phyloP scores from a whole-genome alignment of 371 early-diverging fungal genomes.

The Phascolomyces articulosus region DNA sequence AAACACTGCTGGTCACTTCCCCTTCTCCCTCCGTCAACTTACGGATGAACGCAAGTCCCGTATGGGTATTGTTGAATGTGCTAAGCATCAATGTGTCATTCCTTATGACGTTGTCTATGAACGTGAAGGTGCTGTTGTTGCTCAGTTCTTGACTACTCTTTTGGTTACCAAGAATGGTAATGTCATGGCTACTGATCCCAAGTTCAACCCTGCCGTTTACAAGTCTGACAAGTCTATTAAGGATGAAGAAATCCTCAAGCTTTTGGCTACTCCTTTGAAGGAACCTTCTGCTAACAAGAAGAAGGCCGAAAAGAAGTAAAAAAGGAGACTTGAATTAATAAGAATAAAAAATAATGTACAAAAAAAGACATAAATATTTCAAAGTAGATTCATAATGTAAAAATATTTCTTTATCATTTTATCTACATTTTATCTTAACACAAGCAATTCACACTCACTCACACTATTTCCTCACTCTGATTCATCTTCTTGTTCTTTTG shows the following conservation, averaged over 20 bases:
- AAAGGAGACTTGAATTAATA: not conserved
- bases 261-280: slow-evolving; percentile 61
- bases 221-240: slow-evolving; percentile 79
- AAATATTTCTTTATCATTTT: too few species aligned
- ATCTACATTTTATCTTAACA: too few species aligned
- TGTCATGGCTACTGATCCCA: slow-evolving; percentile 73
- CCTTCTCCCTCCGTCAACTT: slow-evolving; percentile 81
- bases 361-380: not conserved
- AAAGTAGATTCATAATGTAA: too few species aligned
- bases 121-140: slow-evolving; percentile 80
- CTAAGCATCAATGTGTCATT: slow-evolving; percentile 79
- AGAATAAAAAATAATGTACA: too few species aligned
- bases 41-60: slow-evolving; percentile 90
- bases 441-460: not conserved
- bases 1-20: slow-evolving; percentile 83
- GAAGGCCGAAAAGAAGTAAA: slow-evolving; percentile 19
- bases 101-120: slow-evolving; percentile 87
- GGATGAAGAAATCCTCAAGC: slow-evolving; percentile 70
- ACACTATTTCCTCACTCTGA: not conserved
- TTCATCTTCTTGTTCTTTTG: not conserved
- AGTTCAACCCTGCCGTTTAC: slow-evolving; percentile 65
- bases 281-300: slow-evolving; percentile 29
- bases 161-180: slow-evolving; percentile 87
- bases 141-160: slow-evolving; percentile 91
- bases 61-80: slow-evolving; percentile 92